Evolutionary conservation across 2,329 filamentous ascomycete genomes (phyloP).

Genomic region (Cytospora leucostoma): DNA sequence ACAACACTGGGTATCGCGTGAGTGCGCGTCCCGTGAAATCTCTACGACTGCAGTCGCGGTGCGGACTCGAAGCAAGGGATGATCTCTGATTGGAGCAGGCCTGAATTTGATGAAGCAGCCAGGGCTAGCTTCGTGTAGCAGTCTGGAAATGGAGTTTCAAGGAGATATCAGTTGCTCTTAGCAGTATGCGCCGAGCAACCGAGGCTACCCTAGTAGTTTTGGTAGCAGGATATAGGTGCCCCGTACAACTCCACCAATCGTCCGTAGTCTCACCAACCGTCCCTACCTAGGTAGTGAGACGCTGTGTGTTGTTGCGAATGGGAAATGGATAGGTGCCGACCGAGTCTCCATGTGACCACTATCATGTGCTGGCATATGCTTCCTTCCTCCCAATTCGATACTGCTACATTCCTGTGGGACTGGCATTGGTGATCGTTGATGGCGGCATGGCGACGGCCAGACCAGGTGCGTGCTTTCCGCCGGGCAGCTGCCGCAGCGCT

Average conservation of each 20-base stretch:
- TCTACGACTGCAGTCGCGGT: neutral
- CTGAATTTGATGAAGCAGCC: conserved; percentile 11
- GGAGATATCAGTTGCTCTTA: conserved; percentile 20
- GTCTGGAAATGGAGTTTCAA: conserved; percentile 21
- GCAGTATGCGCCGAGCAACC: conserved; percentile 18
- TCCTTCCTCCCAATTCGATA: neutral
- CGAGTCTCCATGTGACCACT: neutral
- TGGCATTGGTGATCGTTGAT: neutral
- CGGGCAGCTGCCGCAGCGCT: neutral
- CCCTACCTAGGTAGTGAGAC: neutral
- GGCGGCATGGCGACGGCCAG: neutral
- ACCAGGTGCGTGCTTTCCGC: neutral
- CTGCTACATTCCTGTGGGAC: neutral
- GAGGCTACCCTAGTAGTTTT: neutral
- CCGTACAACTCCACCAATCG: neutral
- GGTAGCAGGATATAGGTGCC: conserved; percentile 5
- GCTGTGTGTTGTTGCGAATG: too few species aligned
- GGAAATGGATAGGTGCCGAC: too few species aligned
- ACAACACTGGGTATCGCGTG: conserved; percentile 34
- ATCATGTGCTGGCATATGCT: neutral
- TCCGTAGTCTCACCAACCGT: neutral
- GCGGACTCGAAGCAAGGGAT: neutral
- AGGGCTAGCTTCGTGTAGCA: conserved; percentile 21
- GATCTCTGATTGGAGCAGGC: conserved; percentile 15
- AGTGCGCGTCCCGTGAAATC: conserved; percentile 25